These are phyloP conservation scores for Dendryphion nanum DNA, from an alignment of 2,329 filamentous ascomycete genomes.

Conservation along the genomic window DNA sequence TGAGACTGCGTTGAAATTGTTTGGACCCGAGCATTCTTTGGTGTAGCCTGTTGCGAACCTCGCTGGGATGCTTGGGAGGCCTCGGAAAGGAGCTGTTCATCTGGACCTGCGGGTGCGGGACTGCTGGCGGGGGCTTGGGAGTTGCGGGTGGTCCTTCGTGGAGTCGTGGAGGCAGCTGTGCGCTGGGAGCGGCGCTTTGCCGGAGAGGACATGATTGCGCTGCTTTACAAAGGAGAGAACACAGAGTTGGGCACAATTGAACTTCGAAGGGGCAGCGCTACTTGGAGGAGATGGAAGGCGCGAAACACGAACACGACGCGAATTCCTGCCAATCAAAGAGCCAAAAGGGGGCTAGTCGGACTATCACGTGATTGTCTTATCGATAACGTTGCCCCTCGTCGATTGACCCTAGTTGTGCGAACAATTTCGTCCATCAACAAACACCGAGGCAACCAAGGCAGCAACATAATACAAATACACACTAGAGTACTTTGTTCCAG, in stretches of 20 bases:
- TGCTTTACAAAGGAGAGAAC: not conserved
- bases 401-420: no score
- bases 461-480: not conserved
- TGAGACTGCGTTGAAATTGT: constrained; percentile 49
- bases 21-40: constrained; percentile 45
- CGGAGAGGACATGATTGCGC: constrained; percentile 60
- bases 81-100: constrained; percentile 45
- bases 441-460: not conserved
- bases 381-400: no score
- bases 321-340: no score
- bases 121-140: constrained; percentile 56
- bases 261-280: not conserved
- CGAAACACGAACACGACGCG: not conserved
- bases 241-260: constrained; percentile 2
- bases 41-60: constrained; percentile 45
- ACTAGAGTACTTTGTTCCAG: not conserved
- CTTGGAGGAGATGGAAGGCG: constrained; percentile 12
- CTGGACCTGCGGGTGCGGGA: constrained; percentile 42
- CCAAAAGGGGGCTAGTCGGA: not conserved
- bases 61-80: constrained; percentile 39
- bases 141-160: constrained; percentile 53
- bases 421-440: no score
- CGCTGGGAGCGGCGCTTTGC: constrained; percentile 55
- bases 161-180: constrained; percentile 55
- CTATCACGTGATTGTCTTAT: no score